Evolutionary conservation across 495 filamentous ascomycete genomes (phyloP), one percentile per base, ranked within the genome.

Genomic region (Aspergillus coremiiformis): DNA sequence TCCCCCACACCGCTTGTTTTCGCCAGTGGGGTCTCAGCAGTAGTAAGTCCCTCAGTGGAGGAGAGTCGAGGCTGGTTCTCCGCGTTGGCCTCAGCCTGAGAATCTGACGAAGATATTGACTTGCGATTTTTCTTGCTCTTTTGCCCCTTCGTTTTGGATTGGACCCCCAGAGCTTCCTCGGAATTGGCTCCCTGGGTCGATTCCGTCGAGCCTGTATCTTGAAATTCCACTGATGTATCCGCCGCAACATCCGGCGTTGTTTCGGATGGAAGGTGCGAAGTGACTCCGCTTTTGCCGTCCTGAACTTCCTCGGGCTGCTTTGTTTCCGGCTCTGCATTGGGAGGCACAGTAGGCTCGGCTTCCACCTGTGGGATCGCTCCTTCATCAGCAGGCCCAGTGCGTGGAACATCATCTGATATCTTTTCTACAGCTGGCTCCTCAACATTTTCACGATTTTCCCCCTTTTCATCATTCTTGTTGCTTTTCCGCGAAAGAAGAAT

Each of bases 351-450:
- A 45, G 35, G 30, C 20, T 47, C 42, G 22, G 6, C 29, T 10
- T 37, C 29, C 4, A 9, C 12, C 15, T 35, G 23, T 1, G 8
- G 2, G 12, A 15, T 21, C 2, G 37, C 23, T 22, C 10, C 5
- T 23, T 51, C 48, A 24, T 9, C 45, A 5, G 14, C 17, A 19
- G 86, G 32, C 84, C 77, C 7, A 86, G 60, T 54, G 87, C 77
- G 65, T 5, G 17, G 17, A 41, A 41, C 37, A 20, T 41, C 86
- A 85, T 17, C 86, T 35, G 32, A 3, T 15, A 14, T 12, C 2
- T 7, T 32, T 39, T 44, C 53, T 37, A 35, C 14, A 11, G 46
- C 22, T n/a, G 44, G n/a, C 44, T 54, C 46, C 17, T 39, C 32
- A 10, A 32, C 35, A 23, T 44, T 54, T 41, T 60, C 65, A 7